Conservation (phyloP, 345 rosid genomes). For the Cochlearia excelsa region DNA sequence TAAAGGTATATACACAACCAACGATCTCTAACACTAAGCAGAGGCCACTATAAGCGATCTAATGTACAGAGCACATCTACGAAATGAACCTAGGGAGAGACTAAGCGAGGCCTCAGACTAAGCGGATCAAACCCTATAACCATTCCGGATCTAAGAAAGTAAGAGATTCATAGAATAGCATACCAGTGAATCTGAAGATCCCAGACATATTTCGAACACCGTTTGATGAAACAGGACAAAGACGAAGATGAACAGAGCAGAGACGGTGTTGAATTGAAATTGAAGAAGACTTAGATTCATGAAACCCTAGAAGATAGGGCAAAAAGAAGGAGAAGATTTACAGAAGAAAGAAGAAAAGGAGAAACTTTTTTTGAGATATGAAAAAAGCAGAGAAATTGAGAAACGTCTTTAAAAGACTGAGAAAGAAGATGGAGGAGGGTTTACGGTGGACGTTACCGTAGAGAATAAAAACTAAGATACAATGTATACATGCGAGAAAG, state of each 20-base stretch:
- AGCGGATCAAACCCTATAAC: background rate
- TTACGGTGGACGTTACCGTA: conserved; percentile 18
- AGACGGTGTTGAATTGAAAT: conserved; percentile 15
- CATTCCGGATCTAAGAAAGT: too few relatives aligned
- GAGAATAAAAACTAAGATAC: conserved; percentile 38
- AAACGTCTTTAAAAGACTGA: conserved; percentile 26
- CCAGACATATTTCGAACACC: conserved; percentile 57
- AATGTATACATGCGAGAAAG: conserved; percentile 47
- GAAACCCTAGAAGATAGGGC: conserved; percentile 79
- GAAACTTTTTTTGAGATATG: background rate
- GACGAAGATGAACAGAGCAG: conserved; percentile 23
- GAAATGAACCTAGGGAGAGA: background rate
- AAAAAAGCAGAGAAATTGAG: conserved; percentile 16
- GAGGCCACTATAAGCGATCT: background rate
- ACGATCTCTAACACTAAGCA: background rate
- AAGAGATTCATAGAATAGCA: background rate
- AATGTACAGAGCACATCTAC: conserved; percentile 8
- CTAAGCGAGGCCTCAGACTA: too few relatives aligned
- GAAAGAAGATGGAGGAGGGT: background rate
- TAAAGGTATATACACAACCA: background rate
- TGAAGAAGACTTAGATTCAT: conserved; percentile 45
- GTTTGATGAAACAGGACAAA: conserved; percentile 8
- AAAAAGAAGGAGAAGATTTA: conserved; percentile 32
- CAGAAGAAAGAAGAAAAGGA: too few relatives aligned
- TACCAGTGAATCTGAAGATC: conserved; percentile 68